Percentiles rank a stretch among this genome's conserved stretches.
Evolutionary conservation across 2,329 filamentous ascomycete genomes (phyloP).

Genomic region (Pochonia chlamydosporia): DNA sequence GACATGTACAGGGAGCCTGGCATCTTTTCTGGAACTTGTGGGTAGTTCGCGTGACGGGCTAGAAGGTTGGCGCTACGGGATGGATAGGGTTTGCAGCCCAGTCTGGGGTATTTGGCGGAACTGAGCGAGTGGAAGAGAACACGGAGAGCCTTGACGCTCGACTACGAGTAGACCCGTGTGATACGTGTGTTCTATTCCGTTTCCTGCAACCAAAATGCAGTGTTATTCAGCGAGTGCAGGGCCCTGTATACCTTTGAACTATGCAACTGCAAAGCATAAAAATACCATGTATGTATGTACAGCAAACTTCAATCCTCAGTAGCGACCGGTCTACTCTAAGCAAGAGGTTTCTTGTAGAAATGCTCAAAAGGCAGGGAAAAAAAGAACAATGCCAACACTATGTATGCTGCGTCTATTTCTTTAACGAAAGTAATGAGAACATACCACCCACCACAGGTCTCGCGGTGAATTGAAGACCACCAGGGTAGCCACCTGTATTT

Average conservation of each 20-base stretch:
- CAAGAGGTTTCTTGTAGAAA: no score
- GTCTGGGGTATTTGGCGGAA: no score
- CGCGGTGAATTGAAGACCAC: slow-evolving; percentile 64
- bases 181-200: no score
- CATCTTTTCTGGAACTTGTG: no score
- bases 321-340: not conserved
- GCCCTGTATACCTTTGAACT: not conserved
- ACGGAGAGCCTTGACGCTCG: no score
- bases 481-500: slow-evolving; percentile 59
- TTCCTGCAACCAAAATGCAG: not conserved
- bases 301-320: not conserved
- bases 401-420: not conserved
- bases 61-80: no score
- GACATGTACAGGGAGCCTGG: no score
- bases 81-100: no score
- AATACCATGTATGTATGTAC: not conserved
- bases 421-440: slow-evolving; percentile 70
- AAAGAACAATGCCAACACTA: not conserved
- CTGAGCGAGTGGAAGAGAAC: no score
- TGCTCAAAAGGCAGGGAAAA: not conserved
- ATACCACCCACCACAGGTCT: slow-evolving; percentile 75
- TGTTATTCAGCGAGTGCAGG: not conserved
- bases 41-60: no score
- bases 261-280: no score
- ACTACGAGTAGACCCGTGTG: no score